Evolutionary conservation across 2,329 filamentous ascomycete species (phyloP), one percentile per base, ranked within the genome.

Genomic region (Calonectria pteridis): DNA sequence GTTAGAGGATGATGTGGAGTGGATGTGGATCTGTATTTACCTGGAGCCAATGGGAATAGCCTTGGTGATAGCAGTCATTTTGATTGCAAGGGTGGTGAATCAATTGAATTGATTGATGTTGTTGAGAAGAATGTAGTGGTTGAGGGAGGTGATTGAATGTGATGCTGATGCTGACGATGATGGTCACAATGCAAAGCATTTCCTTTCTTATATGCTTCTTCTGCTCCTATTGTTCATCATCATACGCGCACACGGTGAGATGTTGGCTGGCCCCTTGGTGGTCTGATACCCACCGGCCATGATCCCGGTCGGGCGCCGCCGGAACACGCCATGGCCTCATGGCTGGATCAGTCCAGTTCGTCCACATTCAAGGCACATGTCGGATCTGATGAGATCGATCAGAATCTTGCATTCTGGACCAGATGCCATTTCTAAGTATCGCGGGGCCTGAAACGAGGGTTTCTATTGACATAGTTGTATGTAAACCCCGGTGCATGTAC

Each of bases 31-130:
- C 53, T 58, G 3, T 20, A 35, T 33, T 35, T 33, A 58, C 53
- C 33, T 58, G 20, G 53, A 58, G 53, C 31, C 53, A 58, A 58
- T 58, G 31, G 53, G 53, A 31, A 58, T 58, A 58, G 53, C 53
- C 53, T 58, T 58, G 20, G 53, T 58, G 53, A 58, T 58, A 58
- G 29, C 53, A n/a, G 33, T n/a, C 53, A 58, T 58, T 35, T 58
- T 58, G 55, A 59, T 59, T 55, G 51, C 28, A 29, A 6, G 16
- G 51, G 51, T 31, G 28, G 53, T 37, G 55, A n/a, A 35, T 26
- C 35, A n/a, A 14, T n/a, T 58, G 20, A n/a, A 14, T n/a, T 58
- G 20, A 20, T 35, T 35, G 53, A 37, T 13, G n/a, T 14, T 7
- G 55, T 59, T 37, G 33, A 35, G 53, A 59, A 20, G 33, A 26